Conservation (phyloP, 140 eudicot genomes). For the Ambrosia hybrid region DNA sequence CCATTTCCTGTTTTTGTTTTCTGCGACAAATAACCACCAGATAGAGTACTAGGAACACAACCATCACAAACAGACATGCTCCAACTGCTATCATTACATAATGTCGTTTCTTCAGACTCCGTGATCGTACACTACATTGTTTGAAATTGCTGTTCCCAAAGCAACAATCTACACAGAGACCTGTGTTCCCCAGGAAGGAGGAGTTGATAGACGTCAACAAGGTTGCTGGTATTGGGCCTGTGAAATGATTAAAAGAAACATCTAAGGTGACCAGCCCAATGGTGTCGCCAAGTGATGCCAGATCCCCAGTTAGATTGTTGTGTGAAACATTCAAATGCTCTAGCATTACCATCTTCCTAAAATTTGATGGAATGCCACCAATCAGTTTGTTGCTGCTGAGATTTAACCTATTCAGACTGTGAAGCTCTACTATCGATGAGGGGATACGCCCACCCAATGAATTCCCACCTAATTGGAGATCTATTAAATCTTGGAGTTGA, state of each 20-base stretch:
- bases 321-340: slow-evolving; percentile 59
- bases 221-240: slow-evolving; percentile 61
- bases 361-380: slow-evolving; percentile 53
- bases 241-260: slow-evolving; percentile 57
- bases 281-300: slow-evolving; percentile 41
- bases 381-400: slow-evolving; percentile 61
- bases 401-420: slow-evolving; percentile 52
- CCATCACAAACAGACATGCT: slow-evolving; percentile 30
- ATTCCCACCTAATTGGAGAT: slow-evolving; percentile 76
- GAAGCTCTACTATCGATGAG: slow-evolving; percentile 39
- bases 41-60: slow-evolving; percentile 39
- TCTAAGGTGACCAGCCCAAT: slow-evolving; percentile 45
- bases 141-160: slow-evolving; percentile 26
- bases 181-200: slow-evolving; percentile 59
- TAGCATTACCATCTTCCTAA: slow-evolving; percentile 49
- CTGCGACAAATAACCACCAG: slow-evolving; percentile 30
- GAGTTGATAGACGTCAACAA: slow-evolving; percentile 21
- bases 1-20: slow-evolving; percentile 27
- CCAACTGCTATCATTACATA: slow-evolving; percentile 51
- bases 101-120: slow-evolving; percentile 31
- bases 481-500: slow-evolving; percentile 41
- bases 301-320: slow-evolving; percentile 68
- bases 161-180: slow-evolving; percentile 64
- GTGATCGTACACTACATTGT: slow-evolving; percentile 38
- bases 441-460: slow-evolving; percentile 62